Evolutionary conservation across 352 stramenopile species (phyloP).

Genomic region (Phytophthora aleatoria): DNA sequence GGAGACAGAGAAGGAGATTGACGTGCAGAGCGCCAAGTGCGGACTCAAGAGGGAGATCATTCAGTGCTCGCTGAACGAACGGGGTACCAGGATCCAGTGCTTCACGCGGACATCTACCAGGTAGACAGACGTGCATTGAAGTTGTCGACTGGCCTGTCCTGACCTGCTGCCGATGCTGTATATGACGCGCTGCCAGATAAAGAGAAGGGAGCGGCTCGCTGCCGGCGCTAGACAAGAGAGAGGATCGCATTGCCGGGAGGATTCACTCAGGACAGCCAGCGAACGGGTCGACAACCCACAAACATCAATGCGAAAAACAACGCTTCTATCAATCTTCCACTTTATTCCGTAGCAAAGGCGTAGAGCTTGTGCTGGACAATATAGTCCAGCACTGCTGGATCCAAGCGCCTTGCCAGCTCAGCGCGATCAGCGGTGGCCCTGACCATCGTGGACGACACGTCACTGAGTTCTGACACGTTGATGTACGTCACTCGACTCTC

Average conservation of each 20-base stretch:
- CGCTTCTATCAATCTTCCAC: constrained; percentile 14
- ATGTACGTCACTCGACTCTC: constrained; percentile 50
- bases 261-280: constrained; percentile 20
- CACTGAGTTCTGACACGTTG: constrained; percentile 59
- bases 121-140: constrained; percentile 10
- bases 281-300: neutral
- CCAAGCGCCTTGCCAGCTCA: constrained; percentile 49
- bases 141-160: constrained; percentile 21
- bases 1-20: constrained; percentile 72
- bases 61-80: constrained; percentile 40
- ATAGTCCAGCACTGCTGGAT: constrained; percentile 73
- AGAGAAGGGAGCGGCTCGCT: constrained; percentile 24
- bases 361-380: constrained; percentile 80
- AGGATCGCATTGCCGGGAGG: constrained; percentile 32
- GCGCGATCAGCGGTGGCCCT: constrained; percentile 41
- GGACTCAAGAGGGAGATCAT: constrained; percentile 56
- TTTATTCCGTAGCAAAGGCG: constrained; percentile 49
- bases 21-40: constrained; percentile 55
- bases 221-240: constrained; percentile 25
- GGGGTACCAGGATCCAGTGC: constrained; percentile 60
- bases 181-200: constrained; percentile 33
- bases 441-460: constrained; percentile 80
- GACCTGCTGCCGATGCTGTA: constrained; percentile 36
- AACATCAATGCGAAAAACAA: constrained; percentile 17
- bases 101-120: constrained; percentile 49